A percentile compares a stretch with the other conserved stretches of the same genome.
Conservation (phyloP, 2,329 filamentous ascomycete genomes). For the Escovopsis weberi region DNA sequence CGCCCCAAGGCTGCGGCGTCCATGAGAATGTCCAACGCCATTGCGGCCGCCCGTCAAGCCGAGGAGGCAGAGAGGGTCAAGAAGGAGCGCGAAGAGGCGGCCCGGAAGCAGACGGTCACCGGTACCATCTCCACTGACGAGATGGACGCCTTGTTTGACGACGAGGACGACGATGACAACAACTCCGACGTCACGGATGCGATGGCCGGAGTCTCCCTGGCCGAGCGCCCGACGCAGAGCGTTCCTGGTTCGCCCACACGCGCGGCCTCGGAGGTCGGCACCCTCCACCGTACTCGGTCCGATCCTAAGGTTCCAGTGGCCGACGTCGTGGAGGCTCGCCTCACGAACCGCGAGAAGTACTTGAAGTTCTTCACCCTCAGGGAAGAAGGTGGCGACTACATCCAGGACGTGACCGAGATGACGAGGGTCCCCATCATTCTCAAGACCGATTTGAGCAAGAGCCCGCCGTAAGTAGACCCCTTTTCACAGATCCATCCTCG, state of each 20-base stretch:
- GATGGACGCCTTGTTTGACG: conserved; percentile 90
- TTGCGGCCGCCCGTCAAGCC: conserved; percentile 63
- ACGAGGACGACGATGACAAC: conserved; percentile 71
- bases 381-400: conserved; percentile 88
- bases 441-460: conserved; percentile 97
- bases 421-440: conserved; percentile 92
- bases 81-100: conserved; percentile 79
- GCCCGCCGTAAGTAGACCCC: conserved; percentile 73
- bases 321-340: conserved; percentile 62
- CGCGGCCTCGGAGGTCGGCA: conserved; percentile 50
- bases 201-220: conserved; percentile 78
- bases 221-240: conserved; percentile 84
- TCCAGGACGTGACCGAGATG: conserved; percentile 98
- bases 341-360: conserved; percentile 94
- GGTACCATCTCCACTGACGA: conserved; percentile 88
- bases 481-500: background rate
- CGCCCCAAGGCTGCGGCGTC: conserved; percentile 70
- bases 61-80: conserved; percentile 69
- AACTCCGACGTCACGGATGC: conserved; percentile 80
- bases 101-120: conserved; percentile 87
- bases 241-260: conserved; percentile 83
- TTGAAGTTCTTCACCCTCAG: conserved; percentile 76
- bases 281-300: conserved; percentile 76
- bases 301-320: conserved; percentile 76
- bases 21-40: conserved; percentile 58